phyloP scores from a whole-genome alignment of 1,284 basidiomycete species.

The Cutaneotrichosporon dermatis region DNA sequence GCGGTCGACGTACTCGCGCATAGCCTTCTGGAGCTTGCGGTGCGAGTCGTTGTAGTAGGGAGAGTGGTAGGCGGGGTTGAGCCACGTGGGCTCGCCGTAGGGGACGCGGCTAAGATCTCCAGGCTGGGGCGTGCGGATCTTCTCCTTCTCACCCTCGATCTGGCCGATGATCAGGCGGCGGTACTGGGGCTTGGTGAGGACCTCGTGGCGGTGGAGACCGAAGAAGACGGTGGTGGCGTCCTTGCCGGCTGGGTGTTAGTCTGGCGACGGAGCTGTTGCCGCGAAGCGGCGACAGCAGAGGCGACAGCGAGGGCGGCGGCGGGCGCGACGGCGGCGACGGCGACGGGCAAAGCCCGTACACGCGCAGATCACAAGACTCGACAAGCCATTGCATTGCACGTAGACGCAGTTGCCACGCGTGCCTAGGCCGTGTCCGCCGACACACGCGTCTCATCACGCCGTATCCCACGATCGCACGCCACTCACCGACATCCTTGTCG shows the following conservation, averaged over 20 bases:
- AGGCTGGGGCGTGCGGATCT: constrained; percentile 54
- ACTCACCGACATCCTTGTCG: constrained; percentile 67
- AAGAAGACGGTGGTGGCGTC: constrained; percentile 85
- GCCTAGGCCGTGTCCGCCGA: not conserved
- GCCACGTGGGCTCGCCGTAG: constrained; percentile 80
- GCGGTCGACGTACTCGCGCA: constrained; percentile 58
- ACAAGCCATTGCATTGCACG: too few species aligned
- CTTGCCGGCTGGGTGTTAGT: constrained; percentile 53
- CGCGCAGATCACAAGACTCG: too few species aligned
- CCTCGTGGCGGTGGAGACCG: constrained; percentile 73
- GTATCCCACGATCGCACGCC: not conserved
- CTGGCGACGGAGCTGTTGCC: too few species aligned
- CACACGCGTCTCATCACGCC: not conserved
- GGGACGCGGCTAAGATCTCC: constrained; percentile 63
- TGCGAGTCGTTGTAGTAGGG: constrained; percentile 75
- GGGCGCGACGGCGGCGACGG: too few species aligned
- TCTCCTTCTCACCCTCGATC: constrained; percentile 61
- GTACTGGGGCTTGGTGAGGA: constrained; percentile 70
- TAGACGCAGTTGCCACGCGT: not conserved
- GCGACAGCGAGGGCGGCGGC: too few species aligned
- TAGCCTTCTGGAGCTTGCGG: constrained; percentile 50
- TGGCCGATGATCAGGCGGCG: constrained; percentile 64
- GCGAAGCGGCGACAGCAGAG: too few species aligned
- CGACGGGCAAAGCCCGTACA: too few species aligned
- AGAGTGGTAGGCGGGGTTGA: constrained; percentile 67